Percentiles rank a stretch among this genome's conserved stretches.
Evolutionary conservation across 441 rosid genomes (phyloP).

Genomic region (Gossypium davidsonii): DNA sequence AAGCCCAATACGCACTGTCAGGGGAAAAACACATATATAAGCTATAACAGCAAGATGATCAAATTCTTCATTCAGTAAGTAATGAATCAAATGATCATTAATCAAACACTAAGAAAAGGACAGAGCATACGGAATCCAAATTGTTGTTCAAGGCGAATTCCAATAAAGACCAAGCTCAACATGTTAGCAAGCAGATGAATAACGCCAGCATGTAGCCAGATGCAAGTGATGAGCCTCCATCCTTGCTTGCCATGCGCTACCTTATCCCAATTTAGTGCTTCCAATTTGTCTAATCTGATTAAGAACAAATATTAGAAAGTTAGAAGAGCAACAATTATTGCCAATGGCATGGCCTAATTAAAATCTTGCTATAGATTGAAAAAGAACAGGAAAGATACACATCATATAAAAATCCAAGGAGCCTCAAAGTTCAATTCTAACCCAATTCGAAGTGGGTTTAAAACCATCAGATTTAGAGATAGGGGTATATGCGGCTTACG

Average conservation of each 20-base stretch:
- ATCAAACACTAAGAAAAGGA: not conserved
- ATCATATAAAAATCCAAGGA: not conserved
- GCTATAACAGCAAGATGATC: not conserved
- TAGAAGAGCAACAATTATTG: not conserved
- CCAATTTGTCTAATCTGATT: slow-evolving; percentile 70
- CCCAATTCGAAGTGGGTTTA: not conserved
- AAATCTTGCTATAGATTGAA: no score
- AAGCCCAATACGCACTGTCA: slow-evolving; percentile 62
- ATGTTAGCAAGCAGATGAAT: slow-evolving; percentile 73
- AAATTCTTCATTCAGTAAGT: slow-evolving; percentile 7
- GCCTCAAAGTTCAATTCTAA: not conserved
- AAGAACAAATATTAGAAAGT: slow-evolving; percentile 8
- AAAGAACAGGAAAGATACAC: no score
- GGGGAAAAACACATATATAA: not conserved
- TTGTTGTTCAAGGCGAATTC: slow-evolving; percentile 79
- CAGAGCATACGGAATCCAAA: slow-evolving; percentile 70
- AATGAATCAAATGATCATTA: not conserved
- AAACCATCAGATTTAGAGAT: not conserved
- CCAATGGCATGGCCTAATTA: no score
- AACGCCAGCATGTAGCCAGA: slow-evolving; percentile 88
- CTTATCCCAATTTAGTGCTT: slow-evolving; percentile 73
- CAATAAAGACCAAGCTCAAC: slow-evolving; percentile 63
- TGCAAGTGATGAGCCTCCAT: slow-evolving; percentile 74
- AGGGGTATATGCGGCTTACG: slow-evolving; percentile 42
- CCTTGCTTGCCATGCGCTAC: slow-evolving; percentile 63